A percentile compares a stretch with the other conserved stretches of the same genome.
These are phyloP conservation scores for Eimeria brunetti DNA, from an alignment of 169 alveolate genomes.

Conservation along the genomic window DNA sequence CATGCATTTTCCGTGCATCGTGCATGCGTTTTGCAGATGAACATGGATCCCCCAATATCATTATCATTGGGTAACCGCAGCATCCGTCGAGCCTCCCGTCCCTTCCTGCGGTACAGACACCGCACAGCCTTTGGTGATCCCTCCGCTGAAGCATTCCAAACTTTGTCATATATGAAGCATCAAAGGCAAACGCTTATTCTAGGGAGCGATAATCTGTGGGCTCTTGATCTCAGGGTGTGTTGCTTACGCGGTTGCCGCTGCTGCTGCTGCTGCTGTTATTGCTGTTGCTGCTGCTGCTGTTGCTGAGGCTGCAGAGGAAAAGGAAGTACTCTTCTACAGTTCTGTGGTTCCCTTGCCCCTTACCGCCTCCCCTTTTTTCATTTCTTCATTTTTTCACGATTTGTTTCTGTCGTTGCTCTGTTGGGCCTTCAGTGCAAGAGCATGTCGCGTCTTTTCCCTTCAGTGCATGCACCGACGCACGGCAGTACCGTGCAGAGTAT, in stretches of 20 bases:
- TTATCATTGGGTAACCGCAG: background rate
- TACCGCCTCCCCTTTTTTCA: too few species aligned
- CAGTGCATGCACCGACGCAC: conserved; percentile 54
- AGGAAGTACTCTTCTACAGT: too few species aligned
- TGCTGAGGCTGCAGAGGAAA: background rate
- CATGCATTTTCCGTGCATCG: too few species aligned
- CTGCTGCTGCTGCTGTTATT: background rate
- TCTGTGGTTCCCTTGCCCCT: too few species aligned
- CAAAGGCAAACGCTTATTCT: conserved; percentile 24
- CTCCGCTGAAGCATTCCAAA: conserved; percentile 1
- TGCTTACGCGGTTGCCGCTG: background rate
- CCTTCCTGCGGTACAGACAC: conserved; percentile 23
- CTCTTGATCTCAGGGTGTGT: conserved; percentile 18
- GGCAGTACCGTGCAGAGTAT: conserved; percentile 23
- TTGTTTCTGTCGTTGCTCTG: background rate
- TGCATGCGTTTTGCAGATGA: background rate
- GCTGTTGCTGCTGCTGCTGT: background rate
- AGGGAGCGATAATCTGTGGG: conserved; percentile 50
- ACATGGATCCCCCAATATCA: background rate
- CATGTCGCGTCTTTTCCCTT: conserved; percentile 22
- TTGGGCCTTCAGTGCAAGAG: background rate
- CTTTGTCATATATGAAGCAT: background rate
- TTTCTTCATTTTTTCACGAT: background rate
- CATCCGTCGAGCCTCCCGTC: background rate
- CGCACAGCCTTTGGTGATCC: conserved; percentile 25